Conservation (phyloP, 2,329 filamentous ascomycete species). For the Alternaria atra region DNA sequence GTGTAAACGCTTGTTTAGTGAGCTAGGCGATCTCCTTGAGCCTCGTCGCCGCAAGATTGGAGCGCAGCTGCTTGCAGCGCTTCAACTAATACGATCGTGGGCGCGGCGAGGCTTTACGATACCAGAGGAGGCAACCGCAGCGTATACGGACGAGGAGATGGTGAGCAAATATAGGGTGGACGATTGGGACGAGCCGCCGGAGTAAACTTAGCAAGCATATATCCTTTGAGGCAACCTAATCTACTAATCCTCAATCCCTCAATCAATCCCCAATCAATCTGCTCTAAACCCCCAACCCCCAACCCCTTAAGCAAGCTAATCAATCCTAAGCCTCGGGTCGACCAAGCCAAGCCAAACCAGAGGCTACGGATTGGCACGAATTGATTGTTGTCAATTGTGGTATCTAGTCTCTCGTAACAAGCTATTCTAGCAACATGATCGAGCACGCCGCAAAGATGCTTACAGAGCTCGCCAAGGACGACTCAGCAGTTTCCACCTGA, state of each 20-base stretch:
- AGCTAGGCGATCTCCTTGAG: no score
- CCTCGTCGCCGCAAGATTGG: no score
- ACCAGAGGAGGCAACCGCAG: constrained; percentile 4
- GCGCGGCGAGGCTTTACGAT: constrained; percentile 2
- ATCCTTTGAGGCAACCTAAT: constrained; percentile 1
- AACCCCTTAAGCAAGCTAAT: constrained; percentile 2
- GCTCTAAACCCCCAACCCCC: constrained; percentile 1
- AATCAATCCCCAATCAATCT: not conserved
- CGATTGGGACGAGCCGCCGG: constrained; percentile 3
- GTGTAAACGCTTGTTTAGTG: no score
- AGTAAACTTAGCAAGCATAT: constrained; percentile 3
- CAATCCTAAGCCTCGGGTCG: not conserved
- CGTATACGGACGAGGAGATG: constrained; percentile 2
- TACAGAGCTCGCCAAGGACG: constrained; percentile 45
- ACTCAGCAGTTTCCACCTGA: constrained; percentile 69
- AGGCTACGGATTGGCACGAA: constrained; percentile 3
- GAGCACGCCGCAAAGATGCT: constrained; percentile 77
- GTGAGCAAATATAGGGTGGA: not conserved
- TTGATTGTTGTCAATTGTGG: no score
- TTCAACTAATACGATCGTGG: constrained; percentile 4
- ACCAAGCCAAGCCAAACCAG: constrained; percentile 1
- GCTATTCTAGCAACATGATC: constrained; percentile 85
- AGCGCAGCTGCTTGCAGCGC: constrained; percentile 6
- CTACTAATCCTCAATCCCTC: constrained; percentile 3
- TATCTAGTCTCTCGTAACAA: constrained; percentile 92